Conservation (phyloP, 805 yeast genomes). For the Barnettozyma siamensis region DNA sequence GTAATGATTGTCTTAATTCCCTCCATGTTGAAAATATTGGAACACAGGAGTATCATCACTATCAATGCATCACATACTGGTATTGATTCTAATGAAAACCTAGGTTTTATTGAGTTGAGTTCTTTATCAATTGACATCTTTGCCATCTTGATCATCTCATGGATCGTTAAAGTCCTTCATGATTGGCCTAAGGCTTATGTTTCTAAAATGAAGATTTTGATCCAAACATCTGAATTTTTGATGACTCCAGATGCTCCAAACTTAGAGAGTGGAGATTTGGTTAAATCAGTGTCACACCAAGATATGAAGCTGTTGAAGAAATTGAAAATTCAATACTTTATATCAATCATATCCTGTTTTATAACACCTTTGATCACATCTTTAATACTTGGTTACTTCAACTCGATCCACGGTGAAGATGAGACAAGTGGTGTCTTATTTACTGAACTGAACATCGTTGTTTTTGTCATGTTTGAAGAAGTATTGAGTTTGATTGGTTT, state of each 20-base stretch:
- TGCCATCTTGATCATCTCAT: neutral
- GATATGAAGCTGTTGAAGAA: neutral
- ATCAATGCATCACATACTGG: neutral
- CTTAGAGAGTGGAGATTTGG: too few relatives aligned
- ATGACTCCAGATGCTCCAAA: neutral
- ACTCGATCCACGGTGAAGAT: neutral
- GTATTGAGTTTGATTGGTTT: neutral
- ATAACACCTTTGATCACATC: neutral
- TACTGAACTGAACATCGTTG: neutral
- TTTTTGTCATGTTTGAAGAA: constrained; percentile 2
- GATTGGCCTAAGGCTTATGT: neutral
- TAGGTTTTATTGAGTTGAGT: neutral
- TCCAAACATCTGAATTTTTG: neutral
- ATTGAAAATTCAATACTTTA: neutral
- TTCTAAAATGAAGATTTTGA: neutral
- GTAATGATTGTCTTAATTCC: neutral
- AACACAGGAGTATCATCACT: neutral
- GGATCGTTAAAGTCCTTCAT: constrained; percentile 3
- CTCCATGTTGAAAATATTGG: neutral
- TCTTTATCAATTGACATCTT: neutral
- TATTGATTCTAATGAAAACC: neutral
- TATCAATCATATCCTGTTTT: neutral
- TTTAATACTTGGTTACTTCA: neutral
- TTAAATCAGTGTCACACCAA: neutral
- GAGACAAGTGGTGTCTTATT: neutral